Conservation (phyloP, 1,139 yeast species). For the Yamadazyma spencermartinsiae region DNA sequence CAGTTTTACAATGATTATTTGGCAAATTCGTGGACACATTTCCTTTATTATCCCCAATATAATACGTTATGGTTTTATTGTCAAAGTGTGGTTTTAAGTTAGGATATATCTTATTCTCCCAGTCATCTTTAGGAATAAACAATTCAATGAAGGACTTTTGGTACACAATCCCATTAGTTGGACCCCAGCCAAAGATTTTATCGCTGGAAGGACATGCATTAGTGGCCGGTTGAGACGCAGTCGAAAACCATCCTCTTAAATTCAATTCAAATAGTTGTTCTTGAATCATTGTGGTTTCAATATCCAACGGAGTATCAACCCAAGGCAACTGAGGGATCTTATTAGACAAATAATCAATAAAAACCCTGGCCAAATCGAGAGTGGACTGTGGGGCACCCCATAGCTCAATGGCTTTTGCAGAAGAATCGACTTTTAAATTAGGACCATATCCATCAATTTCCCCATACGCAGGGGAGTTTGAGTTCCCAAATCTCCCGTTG, state of each 20-base stretch:
- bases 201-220: constrained; percentile 77
- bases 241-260: constrained; percentile 74
- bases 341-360: constrained; percentile 73
- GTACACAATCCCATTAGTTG: constrained; percentile 81
- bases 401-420: constrained; percentile 64
- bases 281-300: constrained; percentile 91
- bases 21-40: constrained; percentile 62
- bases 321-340: constrained; percentile 83
- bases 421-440: constrained; percentile 67
- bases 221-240: constrained; percentile 95
- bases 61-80: constrained; percentile 59
- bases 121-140: constrained; percentile 75
- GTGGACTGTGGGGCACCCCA: constrained; percentile 84
- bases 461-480: constrained; percentile 96
- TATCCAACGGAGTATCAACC: constrained; percentile 80
- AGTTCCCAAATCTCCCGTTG: constrained; percentile 96
- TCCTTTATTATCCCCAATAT: constrained; percentile 63
- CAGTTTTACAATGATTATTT: constrained; percentile 48
- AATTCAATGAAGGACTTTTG: constrained; percentile 92
- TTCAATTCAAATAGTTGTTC: constrained; percentile 84
- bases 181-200: constrained; percentile 97
- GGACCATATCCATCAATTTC: constrained; percentile 98
- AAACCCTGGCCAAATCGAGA: constrained; percentile 65
- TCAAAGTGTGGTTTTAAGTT: constrained; percentile 47
- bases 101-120: constrained; percentile 59